Percentiles rank a stretch among this genome's conserved stretches.
Evolutionary conservation across 2,329 filamentous ascomycete species (phyloP).

Genomic region (Fusarium sp.): DNA sequence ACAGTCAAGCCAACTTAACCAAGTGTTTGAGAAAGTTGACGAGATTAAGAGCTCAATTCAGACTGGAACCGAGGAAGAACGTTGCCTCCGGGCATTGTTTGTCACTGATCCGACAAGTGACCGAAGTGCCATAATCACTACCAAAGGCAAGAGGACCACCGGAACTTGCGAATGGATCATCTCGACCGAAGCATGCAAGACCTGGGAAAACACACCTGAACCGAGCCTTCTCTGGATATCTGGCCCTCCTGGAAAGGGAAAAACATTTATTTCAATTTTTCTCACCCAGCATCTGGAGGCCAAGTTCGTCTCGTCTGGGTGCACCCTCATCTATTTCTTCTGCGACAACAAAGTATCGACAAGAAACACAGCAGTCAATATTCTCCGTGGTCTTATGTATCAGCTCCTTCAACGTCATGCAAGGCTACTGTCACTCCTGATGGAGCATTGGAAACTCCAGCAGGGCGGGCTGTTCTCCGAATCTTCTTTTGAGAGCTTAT

Average conservation of each 20-base stretch:
- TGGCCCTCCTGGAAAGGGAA: conserved; percentile 19
- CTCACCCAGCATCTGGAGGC: conserved; percentile 7
- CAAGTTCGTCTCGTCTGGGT: not conserved
- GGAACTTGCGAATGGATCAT: conserved; percentile 29
- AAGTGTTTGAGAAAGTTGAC: too few relatives aligned
- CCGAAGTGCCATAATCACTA: conserved; percentile 10
- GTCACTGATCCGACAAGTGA: conserved; percentile 16
- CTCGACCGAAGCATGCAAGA: conserved; percentile 1
- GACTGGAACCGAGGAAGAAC: not conserved
- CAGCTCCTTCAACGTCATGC: conserved; percentile 10
- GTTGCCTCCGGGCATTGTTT: conserved; percentile 10
- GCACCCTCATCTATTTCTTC: conserved; percentile 18
- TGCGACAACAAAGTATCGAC: conserved; percentile 19
- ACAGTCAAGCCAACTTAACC: too few relatives aligned
- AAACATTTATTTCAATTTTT: conserved; percentile 23
- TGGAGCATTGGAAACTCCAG: conserved; percentile 14
- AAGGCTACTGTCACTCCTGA: not conserved
- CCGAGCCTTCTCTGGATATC: conserved; percentile 24
- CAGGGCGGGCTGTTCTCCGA: conserved; percentile 1
- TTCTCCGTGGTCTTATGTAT: conserved; percentile 18
- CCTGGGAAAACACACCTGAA: not conserved
- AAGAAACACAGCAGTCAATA: conserved; percentile 18
- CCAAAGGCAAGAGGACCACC: conserved; percentile 13
- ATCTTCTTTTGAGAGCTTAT: conserved; percentile 8
- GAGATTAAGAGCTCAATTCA: too few relatives aligned